phyloP scores from a whole-genome alignment of 2,329 filamentous ascomycete genomes.

The Zalaria sp. region DNA sequence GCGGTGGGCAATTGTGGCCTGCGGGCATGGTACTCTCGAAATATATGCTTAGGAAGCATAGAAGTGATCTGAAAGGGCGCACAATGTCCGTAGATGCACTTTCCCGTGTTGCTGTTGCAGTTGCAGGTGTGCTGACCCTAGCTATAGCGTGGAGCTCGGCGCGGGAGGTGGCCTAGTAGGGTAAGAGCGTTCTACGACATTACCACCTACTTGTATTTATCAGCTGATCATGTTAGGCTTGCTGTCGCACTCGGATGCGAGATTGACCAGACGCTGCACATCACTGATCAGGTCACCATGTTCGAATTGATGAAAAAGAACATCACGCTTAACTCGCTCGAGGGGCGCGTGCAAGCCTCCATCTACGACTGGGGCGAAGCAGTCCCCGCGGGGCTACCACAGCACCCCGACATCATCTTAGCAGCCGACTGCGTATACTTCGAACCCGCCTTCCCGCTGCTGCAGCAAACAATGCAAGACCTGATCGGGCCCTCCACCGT shows the following conservation, averaged over 20 bases:
- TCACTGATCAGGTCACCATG: conserved; percentile 87
- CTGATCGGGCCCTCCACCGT: conserved; percentile 52
- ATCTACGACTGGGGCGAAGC: conserved; percentile 64
- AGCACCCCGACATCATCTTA: conserved; percentile 66
- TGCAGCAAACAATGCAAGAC: conserved; percentile 63
- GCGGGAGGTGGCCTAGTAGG: conserved; percentile 81
- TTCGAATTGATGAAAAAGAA: conserved; percentile 74
- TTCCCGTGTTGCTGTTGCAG: conserved; percentile 72
- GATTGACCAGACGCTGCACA: conserved; percentile 45
- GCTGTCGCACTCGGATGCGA: conserved; percentile 44
- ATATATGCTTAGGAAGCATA: conserved; percentile 68
- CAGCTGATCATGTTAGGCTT: conserved; percentile 23
- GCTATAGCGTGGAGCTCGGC: conserved; percentile 67
- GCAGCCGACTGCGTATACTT: conserved; percentile 97
- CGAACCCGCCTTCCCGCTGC: conserved; percentile 82
- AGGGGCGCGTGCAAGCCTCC: conserved; percentile 46
- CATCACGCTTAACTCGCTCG: conserved; percentile 63
- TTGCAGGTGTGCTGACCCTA: conserved; percentile 60
- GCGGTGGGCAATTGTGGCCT: conserved; percentile 89
- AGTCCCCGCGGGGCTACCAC: conserved; percentile 25
- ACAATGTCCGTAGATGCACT: conserved; percentile 50
- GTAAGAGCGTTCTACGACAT: conserved; percentile 15
- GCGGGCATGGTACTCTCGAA: conserved; percentile 78
- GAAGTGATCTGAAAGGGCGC: conserved; percentile 46
- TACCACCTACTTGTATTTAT: not conserved